Base-by-base conservation (phyloP, 2,329 filamentous ascomycete species). In the Neodidymelliopsis sp. region DNA sequence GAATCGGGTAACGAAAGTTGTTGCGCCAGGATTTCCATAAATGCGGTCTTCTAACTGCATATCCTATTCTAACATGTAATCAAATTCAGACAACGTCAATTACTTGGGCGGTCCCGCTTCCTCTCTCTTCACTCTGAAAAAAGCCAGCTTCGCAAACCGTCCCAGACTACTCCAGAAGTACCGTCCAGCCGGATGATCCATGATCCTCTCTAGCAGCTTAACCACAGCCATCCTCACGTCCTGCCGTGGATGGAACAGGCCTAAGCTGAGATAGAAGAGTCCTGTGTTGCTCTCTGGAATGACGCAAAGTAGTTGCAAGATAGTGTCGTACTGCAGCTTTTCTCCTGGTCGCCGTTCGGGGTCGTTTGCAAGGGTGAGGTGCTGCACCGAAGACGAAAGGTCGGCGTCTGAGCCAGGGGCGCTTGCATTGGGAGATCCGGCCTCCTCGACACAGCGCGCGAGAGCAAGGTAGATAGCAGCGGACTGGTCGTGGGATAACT, bases 81-180 rank as follows among this genome's bases (percentile, higher is more conserved):
- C n/a, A n/a, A n/a, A n/a, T n/a, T n/a, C n/a, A n/a, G n/a, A n/a
- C n/a, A n/a, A n/a, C n/a, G n/a, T n/a, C n/a, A n/a, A n/a, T 11
- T 19, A 43, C 11, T 31, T 35, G 9, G 40, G 30, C 6, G 40
- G 40, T 6, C 29, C 39, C 2, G 34, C 49, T 49, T 74, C 77
- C 49, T 86, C 91, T 51, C 87, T 82, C 70, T 88, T 86, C 37
- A 95, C 85, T 37, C 93, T 83, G 59, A 88, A 86, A 65, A 88
- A 96, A 3, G 89, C 93, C 56, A 96, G 75, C 74, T 93, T 95
- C 61, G 92, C 88, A 68, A 97, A 99, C 33, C 90, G 81, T 49
- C 91, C 94, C 37, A 99, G 77, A 22, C 85, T 84, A 57, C 82
- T 85, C 90, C 93, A 99, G 81, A 94, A 97, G 74, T 97, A 91